These are phyloP conservation scores for Termitomyces titanicus DNA, from an alignment of 768 basidiomycete species.

Conservation along the genomic window DNA sequence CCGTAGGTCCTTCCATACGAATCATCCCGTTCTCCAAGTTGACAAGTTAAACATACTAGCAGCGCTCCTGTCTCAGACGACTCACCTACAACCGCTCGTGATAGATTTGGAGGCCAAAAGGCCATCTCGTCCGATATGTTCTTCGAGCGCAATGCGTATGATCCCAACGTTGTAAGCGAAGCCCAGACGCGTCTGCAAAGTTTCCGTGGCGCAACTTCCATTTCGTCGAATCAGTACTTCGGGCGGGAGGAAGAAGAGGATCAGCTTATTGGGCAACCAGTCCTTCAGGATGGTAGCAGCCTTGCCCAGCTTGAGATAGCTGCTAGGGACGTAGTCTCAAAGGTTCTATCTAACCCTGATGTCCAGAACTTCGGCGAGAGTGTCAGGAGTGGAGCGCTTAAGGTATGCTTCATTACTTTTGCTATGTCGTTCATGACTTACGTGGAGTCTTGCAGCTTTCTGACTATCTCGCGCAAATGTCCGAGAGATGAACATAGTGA, in stretches of 20 bases:
- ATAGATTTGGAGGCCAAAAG: constrained; percentile 91
- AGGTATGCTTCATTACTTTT: constrained; percentile 40
- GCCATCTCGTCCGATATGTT: constrained; percentile 98
- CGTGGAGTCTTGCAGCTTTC: constrained; percentile 37
- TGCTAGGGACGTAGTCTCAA: constrained; percentile 72
- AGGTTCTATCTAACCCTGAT: constrained; percentile 80
- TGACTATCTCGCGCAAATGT: constrained; percentile 71
- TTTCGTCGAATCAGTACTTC: constrained; percentile 96
- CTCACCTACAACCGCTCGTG: constrained; percentile 75
- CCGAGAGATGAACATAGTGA: constrained; percentile 33
- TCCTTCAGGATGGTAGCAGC: constrained; percentile 44
- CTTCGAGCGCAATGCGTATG: constrained; percentile 88
- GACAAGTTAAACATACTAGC: neutral
- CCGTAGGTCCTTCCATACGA: constrained; percentile 1
- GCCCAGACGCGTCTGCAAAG: constrained; percentile 77
- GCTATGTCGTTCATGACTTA: neutral
- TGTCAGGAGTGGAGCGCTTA: constrained; percentile 76
- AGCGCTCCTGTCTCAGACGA: constrained; percentile 42
- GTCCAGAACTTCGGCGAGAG: constrained; percentile 83
- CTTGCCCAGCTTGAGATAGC: constrained; percentile 54
- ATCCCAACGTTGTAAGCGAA: constrained; percentile 64
- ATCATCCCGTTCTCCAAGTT: neutral
- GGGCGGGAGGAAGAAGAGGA: constrained; percentile 86
- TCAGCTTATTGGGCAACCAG: constrained; percentile 27
- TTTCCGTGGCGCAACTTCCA: constrained; percentile 90